These are phyloP conservation scores for Delphinella strobiligena DNA, from an alignment of 2,329 filamentous ascomycete species.

Conservation along the genomic window DNA sequence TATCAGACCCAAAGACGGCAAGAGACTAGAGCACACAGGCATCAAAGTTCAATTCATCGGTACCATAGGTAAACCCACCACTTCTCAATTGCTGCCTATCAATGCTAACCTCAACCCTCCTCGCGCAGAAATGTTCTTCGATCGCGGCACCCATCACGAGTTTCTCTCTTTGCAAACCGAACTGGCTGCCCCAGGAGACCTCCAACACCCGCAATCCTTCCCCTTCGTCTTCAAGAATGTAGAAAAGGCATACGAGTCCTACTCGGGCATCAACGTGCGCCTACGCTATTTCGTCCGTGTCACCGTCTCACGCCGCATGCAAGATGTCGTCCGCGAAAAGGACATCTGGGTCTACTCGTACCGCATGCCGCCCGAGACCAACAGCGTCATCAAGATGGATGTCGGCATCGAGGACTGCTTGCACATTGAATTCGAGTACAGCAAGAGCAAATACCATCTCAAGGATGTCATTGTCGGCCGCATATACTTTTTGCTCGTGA, in stretches of 20 bases:
- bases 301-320: constrained; percentile 92
- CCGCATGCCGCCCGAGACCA: constrained; percentile 94
- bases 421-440: constrained; percentile 99
- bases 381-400: constrained; percentile 99
- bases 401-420: constrained; percentile 98
- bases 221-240: constrained; percentile 99
- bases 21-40: constrained; percentile 91
- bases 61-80: constrained; percentile 96
- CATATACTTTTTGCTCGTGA: constrained; percentile 95
- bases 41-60: constrained; percentile 99
- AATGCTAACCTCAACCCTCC: constrained; percentile 6
- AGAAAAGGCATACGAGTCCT: constrained; percentile 99
- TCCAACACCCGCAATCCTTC: constrained; percentile 96
- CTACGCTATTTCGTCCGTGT: constrained; percentile 96
- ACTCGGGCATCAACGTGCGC: constrained; percentile 99
- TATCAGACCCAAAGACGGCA: constrained; percentile 92
- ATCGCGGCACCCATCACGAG: constrained; percentile 97
- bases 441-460: constrained; percentile 96
- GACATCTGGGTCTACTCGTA: constrained; percentile 99
- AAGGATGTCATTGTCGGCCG: constrained; percentile 98
- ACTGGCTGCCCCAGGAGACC: constrained; percentile 88
- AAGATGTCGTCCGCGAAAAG: constrained; percentile 96
- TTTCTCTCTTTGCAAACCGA: constrained; percentile 96
- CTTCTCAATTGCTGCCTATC: neutral
- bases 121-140: constrained; percentile 95